Evolutionary conservation across 768 basidiomycete genomes (phyloP), one percentile per base, ranked within the genome.

Genomic region (Pulveroboletus sp.): DNA sequence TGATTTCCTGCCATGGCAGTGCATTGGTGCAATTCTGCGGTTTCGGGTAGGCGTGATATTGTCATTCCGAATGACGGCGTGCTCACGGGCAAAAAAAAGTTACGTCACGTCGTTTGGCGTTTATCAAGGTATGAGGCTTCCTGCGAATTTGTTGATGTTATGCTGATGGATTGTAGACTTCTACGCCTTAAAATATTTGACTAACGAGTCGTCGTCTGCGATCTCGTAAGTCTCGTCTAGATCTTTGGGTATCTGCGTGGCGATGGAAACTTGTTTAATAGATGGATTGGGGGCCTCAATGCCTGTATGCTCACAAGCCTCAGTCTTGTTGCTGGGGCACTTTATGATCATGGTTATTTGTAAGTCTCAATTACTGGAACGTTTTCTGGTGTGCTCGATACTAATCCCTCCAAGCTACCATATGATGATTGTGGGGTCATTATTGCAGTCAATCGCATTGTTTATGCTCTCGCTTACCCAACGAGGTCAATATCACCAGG

Each of bases 321-420:
- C 16, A 70, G 77, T 16, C 49, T 76, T 11, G 31, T 78, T 32
- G 60, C 73, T 6, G 80, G 79, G 6, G 58, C 69, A 43, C 69
- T 73, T 13, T 77, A 75, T 53, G 80, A 81, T 47, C 68, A 67
- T 14, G 80, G 80, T 45, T 75, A 76, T 63, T 79, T 76, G 74
- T 75, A 49, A 16, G 61, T 54, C 20, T 2, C 7, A 13, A 12
- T 5, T 6, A 39, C 13, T 43, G 16, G 1, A 5, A 11, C 10
- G 14, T 27, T n/a, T n/a, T 26, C 35, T 1, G 31, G 6, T 6
- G 22, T 1, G 2, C 27, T 42, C n/a, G 10, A 39, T 41, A 9
- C 43, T 56, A 4, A 56, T 46, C 6, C 4, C 30, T 22, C n/a
- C 24, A 53, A 76, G 76, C 53, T 73, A 75, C 47, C 63, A 70